phyloP scores from a whole-genome alignment of 495 filamentous ascomycete species.

The Thermothielavioides terrestris region DNA sequence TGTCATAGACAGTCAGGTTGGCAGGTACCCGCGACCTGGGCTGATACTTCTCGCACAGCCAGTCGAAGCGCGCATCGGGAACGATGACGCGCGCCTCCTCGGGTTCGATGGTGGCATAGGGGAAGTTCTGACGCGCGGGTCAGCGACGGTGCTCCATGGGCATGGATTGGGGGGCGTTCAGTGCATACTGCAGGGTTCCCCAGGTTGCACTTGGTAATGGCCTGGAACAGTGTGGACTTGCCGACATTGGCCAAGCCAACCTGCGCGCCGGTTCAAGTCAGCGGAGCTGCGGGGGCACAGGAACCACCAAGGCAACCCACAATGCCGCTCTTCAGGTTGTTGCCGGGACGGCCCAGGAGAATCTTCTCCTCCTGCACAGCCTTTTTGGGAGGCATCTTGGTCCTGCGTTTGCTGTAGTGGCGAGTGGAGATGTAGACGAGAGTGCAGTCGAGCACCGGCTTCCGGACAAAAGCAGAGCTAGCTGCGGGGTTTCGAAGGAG shows the following conservation, averaged over 20 bases:
- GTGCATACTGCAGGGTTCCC: slow-evolving; percentile 84
- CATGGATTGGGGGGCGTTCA: slow-evolving; percentile 7
- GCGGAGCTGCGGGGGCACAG: slow-evolving; percentile 15
- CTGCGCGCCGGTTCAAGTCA: slow-evolving; percentile 41
- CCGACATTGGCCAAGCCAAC: slow-evolving; percentile 98
- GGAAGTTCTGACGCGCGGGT: slow-evolving; percentile 66
- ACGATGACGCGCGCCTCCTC: slow-evolving; percentile 98
- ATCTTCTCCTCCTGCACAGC: slow-evolving; percentile 65
- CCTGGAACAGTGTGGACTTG: slow-evolving; percentile 99
- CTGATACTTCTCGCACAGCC: slow-evolving; percentile 91
- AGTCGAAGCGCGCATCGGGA: slow-evolving; percentile 92
- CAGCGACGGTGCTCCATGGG: slow-evolving; percentile 18
- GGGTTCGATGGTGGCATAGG: slow-evolving; percentile 97
- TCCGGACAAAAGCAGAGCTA: slow-evolving; percentile 48
- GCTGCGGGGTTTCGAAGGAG: slow-evolving; percentile 49
- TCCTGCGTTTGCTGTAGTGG: slow-evolving; percentile 44
- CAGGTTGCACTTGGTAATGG: slow-evolving; percentile 94
- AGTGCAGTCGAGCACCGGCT: slow-evolving; percentile 38
- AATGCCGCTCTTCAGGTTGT: slow-evolving; percentile 99
- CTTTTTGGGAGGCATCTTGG: slow-evolving; percentile 74
- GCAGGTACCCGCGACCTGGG: slow-evolving; percentile 93
- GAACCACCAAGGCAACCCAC: slow-evolving; percentile 51
- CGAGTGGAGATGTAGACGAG: slow-evolving; percentile 38
- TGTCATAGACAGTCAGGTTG: slow-evolving; percentile 98
- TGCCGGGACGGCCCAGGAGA: slow-evolving; percentile 87